Evolutionary conservation across 345 rosid genomes (phyloP), one percentile per base, ranked within the genome.

Genomic region (Conringia planisiliqua): DNA sequence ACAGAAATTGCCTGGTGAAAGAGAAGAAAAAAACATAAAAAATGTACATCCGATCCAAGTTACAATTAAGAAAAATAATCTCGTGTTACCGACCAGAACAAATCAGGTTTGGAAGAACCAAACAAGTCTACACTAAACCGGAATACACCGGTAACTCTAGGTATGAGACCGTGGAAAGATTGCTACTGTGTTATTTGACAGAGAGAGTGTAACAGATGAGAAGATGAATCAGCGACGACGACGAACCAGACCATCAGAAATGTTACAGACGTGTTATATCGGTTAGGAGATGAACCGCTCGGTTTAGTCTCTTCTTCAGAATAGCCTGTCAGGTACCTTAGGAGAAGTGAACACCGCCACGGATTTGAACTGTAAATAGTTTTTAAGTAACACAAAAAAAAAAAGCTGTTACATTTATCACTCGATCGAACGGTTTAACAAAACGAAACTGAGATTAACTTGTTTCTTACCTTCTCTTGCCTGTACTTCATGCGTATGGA

Each of bases 401-500:
- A 13, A 43, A 4, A 10, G 1, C 20, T 54, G 36, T 8, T 62
- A 29, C 51, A 18, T 33, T 30, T 6, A 22, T 4, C 4, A 32
- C 2, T 11, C 18, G 5, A 16, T 60, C n/a, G 40, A 57, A 27
- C 27, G 26, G 44, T 22, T 2, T 4, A 27, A 10, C 18, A 3
- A 35, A 73, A 56, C 33, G 42, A 75, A 17, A 74, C 46, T 10
- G 38, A 40, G 24, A 44, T 43, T 22, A 8, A 35, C 3, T 27
- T 3, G 5, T 7, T 5, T n/a, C 6, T 65, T 84, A 89, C 97
- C 97, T 84, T 89, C 6, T 82, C 79, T 57, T 88, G 96, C 58
- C 75, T 78, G 54, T 91, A 94, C 79, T 94, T 94, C 71, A 65
- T 75, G 26, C 95, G 88, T 56, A 88, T 82, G 32, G 96, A 91